phyloP scores from a whole-genome alignment of 495 filamentous ascomycete genomes.

The Aspergillus conjunctus region DNA sequence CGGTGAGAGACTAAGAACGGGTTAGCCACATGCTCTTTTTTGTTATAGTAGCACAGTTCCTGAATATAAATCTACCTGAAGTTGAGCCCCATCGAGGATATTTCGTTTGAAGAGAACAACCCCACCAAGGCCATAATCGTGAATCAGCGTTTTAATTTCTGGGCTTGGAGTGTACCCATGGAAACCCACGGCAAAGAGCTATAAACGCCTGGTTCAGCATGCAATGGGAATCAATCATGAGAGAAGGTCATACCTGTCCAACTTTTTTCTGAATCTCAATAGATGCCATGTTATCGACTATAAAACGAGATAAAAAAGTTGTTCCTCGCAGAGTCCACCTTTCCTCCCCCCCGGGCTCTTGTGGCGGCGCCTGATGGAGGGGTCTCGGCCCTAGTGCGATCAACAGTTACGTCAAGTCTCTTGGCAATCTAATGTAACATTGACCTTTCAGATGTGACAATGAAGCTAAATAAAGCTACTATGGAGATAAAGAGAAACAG shows the following conservation, averaged over 20 bases:
- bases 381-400: background rate
- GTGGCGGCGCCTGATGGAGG: background rate
- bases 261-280: constrained; percentile 37
- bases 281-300: constrained; percentile 23
- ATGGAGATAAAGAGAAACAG: background rate
- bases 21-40: constrained; percentile 3
- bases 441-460: background rate
- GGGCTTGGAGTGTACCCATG: constrained; percentile 46
- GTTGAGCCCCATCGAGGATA: constrained; percentile 41
- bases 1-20: constrained; percentile 35
- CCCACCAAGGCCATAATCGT: constrained; percentile 47
- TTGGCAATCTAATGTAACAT: background rate
- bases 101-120: constrained; percentile 53
- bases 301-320: background rate
- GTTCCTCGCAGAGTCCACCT: no score
- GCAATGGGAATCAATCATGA: background rate
- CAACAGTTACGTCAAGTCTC: background rate
- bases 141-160: constrained; percentile 52
- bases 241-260: constrained; percentile 31
- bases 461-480: background rate
- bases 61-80: constrained; percentile 33
- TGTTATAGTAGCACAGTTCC: background rate
- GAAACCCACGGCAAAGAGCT: constrained; percentile 56
- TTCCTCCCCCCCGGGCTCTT: background rate
- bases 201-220: constrained; percentile 11